Evolutionary conservation across 2,329 filamentous ascomycete species (phyloP), one percentile per base, ranked within the genome.

Genomic region (Paracoccidioides lutzii): DNA sequence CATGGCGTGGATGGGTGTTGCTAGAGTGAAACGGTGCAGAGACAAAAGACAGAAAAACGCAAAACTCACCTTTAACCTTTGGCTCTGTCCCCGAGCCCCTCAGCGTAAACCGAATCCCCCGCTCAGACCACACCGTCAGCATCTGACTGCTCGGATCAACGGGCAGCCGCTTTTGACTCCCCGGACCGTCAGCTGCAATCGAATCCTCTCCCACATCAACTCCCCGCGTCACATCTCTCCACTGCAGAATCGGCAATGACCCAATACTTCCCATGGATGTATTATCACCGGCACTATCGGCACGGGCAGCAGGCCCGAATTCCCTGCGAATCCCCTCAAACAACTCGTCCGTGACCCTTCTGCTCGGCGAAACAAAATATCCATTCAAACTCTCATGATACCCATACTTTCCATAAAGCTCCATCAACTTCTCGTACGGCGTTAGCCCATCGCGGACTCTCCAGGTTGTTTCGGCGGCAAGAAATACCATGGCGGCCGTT

Each of bases 21-120:
- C 22, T 22, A 45, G 44, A 35, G 40, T 33, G 6, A n/a, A 30
- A 43, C 30, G 0, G 9, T 22, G 33, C 7, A 12, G 37, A 46
- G 43, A 22, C 9, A 4, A 4, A 42, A 42, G 12, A 14, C 9
- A 46, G 46, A 37, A 50, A 8, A 12, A 32, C 41, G 22, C 1
- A 5, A 12, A n/a, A 46, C 71, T 64, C 65, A 76, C 75, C 67
- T 63, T 85, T 85, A 59, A 85, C 82, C 72, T 85, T 85, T 0
- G 82, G 82, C 66, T 85, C 82, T 1, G 82, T 85, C 1, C 81
- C 81, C 2, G 80, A 83, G 0, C 77, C 80, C 61, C 81, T 69
- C 28, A 82, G 73, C 2, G 81, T 84, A 61, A 83, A 82, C 30
- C 78, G 74, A 10, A 82, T 64, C 32, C 69, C 67, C 22, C 75